Percentiles rank a stretch among this genome's conserved stretches.
These are phyloP conservation scores for Andalucia godoyi DNA, from an alignment of 78 protist genomes.

Conservation along the genomic window DNA sequence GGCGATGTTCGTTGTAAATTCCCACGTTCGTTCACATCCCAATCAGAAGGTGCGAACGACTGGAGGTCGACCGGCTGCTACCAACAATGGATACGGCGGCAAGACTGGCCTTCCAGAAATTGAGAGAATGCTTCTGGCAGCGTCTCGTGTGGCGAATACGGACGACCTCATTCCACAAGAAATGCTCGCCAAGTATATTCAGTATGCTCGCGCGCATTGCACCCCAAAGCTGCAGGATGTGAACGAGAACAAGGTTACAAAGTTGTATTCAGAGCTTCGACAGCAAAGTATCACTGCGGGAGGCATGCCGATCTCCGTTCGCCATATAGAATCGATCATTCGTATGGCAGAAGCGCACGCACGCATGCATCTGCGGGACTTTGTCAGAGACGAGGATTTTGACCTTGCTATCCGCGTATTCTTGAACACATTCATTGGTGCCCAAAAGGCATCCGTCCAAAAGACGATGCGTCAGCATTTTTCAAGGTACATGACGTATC, in stretches of 20 bases:
- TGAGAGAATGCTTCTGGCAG: neutral
- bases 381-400: slow-evolving; percentile 73
- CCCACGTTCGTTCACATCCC: slow-evolving; percentile 78
- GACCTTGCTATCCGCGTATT: slow-evolving; percentile 77
- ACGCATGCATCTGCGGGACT: slow-evolving; percentile 83
- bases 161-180: slow-evolving; percentile 79
- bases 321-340: slow-evolving; percentile 88
- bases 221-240: slow-evolving; percentile 35
- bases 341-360: slow-evolving; percentile 95
- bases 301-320: slow-evolving; percentile 81
- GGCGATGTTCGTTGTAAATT: slow-evolving; percentile 77
- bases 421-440: slow-evolving; percentile 71
- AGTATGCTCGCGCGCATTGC: slow-evolving; percentile 32
- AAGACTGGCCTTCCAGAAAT: too few species aligned
- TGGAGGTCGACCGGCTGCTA: neutral
- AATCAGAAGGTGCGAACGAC: neutral
- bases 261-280: slow-evolving; percentile 81
- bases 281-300: slow-evolving; percentile 19
- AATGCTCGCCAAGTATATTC: slow-evolving; percentile 82
- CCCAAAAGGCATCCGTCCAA: slow-evolving; percentile 63
- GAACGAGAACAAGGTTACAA: slow-evolving; percentile 47
- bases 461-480: slow-evolving; percentile 23
- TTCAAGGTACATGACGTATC: neutral
- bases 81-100: too few species aligned
- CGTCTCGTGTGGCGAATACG: neutral